These are phyloP conservation scores for Salix viminalis DNA, from an alignment of 345 rosid species.

Conservation along the genomic window DNA sequence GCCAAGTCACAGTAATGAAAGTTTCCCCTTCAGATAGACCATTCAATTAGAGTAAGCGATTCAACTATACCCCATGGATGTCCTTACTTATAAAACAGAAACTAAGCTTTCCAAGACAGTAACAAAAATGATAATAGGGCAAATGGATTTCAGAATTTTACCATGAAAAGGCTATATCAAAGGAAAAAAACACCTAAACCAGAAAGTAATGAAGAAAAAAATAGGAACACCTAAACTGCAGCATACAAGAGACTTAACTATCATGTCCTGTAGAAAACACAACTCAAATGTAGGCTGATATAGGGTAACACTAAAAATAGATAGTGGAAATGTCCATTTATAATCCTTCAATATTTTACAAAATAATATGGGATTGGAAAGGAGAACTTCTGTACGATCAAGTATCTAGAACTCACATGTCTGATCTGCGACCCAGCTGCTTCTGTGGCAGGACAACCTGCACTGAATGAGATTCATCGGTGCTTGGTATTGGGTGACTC, in stretches of 20 bases:
- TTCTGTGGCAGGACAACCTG: constrained; percentile 95
- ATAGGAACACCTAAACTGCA: not conserved
- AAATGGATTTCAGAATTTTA: not conserved
- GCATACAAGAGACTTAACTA: not conserved
- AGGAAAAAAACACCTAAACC: not conserved
- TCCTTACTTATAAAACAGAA: not conserved
- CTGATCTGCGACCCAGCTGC: constrained; percentile 92
- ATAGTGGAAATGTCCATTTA: not conserved
- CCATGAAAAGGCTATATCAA: not conserved
- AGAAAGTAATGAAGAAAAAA: not conserved
- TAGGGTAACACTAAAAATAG: not conserved
- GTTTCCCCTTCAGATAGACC: not conserved
- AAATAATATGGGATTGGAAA: not conserved
- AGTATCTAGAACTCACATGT: constrained; percentile 47
- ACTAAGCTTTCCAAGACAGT: not conserved
- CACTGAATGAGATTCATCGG: constrained; percentile 83
- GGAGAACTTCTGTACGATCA: not conserved
- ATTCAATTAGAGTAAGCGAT: not conserved
- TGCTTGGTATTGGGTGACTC: constrained; percentile 94
- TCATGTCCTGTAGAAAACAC: not conserved
- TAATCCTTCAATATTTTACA: not conserved
- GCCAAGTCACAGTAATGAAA: not conserved
- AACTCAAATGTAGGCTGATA: not conserved
- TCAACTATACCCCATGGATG: not conserved
- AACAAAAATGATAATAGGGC: not conserved